phyloP scores from a whole-genome alignment of 2,329 filamentous ascomycete genomes.

The Massarina eburnea region DNA sequence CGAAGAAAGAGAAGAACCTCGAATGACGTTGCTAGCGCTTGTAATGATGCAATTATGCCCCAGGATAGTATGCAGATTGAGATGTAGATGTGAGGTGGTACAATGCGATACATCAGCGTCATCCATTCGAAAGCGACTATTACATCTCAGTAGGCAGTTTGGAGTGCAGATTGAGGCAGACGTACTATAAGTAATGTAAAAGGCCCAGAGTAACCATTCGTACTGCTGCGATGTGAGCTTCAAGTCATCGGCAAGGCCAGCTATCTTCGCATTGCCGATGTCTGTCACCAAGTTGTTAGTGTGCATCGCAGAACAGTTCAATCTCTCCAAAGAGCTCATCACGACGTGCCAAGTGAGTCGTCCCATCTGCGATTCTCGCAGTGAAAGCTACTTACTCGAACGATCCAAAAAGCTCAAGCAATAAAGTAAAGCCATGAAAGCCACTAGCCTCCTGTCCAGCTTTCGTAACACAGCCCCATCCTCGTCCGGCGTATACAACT shows the following conservation, averaged over 20 bases:
- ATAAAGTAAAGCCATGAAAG: conserved; percentile 81
- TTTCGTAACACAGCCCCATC: conserved; percentile 70
- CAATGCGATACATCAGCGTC: conserved; percentile 62
- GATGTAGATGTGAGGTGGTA: conserved; percentile 65
- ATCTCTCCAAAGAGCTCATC: neutral
- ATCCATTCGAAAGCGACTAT: conserved; percentile 65
- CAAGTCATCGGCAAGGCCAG: conserved; percentile 58
- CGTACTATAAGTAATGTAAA: conserved; percentile 61
- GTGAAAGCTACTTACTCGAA: conserved; percentile 61
- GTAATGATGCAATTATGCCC: conserved; percentile 77
- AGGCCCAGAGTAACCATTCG: conserved; percentile 63
- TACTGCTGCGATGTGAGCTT: conserved; percentile 58
- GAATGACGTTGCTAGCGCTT: conserved; percentile 52
- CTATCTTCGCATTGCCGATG: conserved; percentile 65
- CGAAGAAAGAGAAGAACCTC: conserved; percentile 65
- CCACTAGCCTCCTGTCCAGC: conserved; percentile 74
- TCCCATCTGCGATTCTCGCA: neutral
- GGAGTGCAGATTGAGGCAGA: neutral
- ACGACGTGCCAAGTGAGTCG: neutral
- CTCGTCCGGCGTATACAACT: conserved; percentile 67
- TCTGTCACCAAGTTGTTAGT: conserved; percentile 39
- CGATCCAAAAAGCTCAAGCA: conserved; percentile 84
- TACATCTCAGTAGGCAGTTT: neutral
- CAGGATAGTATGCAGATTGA: conserved; percentile 70
- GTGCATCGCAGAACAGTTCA: conserved; percentile 2